Percentiles rank a stretch among this genome's conserved stretches.
These are phyloP conservation scores for Apiotrichum laibachii DNA, from an alignment of 1,284 basidiomycete species.

Conservation along the genomic window DNA sequence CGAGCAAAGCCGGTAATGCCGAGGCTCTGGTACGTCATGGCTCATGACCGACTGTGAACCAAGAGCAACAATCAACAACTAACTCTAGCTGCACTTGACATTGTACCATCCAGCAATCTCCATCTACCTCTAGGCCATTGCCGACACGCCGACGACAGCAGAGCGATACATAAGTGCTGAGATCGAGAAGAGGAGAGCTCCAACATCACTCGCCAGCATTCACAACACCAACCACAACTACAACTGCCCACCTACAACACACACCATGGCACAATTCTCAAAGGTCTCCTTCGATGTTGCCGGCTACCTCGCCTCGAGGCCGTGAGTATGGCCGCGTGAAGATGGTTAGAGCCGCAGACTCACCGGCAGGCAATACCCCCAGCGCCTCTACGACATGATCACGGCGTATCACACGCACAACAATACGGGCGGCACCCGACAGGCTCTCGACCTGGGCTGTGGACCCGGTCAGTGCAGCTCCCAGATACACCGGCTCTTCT, in stretches of 20 bases:
- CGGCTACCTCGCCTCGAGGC: slow-evolving; percentile 35
- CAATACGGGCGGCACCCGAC: background rate
- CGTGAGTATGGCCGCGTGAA: slow-evolving; percentile 22
- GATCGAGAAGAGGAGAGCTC: no score
- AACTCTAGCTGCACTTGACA: background rate
- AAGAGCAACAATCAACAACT: background rate
- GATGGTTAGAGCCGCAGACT: background rate
- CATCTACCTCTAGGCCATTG: no score
- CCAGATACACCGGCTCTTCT: background rate
- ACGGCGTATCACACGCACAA: slow-evolving; percentile 25
- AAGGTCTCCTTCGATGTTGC: slow-evolving; percentile 36
- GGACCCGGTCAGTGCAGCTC: slow-evolving; percentile 63
- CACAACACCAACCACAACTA: background rate
- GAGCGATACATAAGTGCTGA: no score
- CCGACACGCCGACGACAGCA: no score
- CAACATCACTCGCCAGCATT: no score
- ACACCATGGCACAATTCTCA: slow-evolving; percentile 32
- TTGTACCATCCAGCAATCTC: background rate
- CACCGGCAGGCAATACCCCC: slow-evolving; percentile 27
- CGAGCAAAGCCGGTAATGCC: background rate
- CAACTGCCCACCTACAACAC: background rate
- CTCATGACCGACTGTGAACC: background rate
- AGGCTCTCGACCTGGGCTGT: slow-evolving; percentile 69
- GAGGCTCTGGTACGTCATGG: background rate
- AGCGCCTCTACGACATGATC: slow-evolving; percentile 31